Conservation (phyloP, 768 basidiomycete species). For the Cyclocybe aegerita region DNA sequence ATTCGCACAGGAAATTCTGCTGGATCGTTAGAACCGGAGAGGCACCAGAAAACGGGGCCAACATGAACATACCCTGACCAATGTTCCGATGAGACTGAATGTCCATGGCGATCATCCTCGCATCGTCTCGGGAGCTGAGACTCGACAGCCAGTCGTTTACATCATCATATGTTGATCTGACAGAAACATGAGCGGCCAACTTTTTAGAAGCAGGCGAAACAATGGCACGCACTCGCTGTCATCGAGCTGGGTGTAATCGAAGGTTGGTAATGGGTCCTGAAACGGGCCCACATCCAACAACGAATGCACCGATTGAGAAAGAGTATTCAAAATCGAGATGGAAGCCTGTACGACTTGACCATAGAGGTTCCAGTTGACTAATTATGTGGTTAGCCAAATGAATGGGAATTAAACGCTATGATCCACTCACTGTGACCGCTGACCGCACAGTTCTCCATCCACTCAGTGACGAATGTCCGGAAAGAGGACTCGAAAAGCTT, state of each 20-base stretch:
- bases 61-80: conserved; percentile 36
- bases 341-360: conserved; percentile 41
- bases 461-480: conserved; percentile 40
- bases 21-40: neutral
- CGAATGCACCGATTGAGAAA: conserved; percentile 29
- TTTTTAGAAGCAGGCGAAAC: conserved; percentile 6
- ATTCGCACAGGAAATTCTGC: conserved; percentile 46
- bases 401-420: conserved; percentile 2
- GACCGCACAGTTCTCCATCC: conserved; percentile 41
- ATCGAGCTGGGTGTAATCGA: conserved; percentile 29
- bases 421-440: conserved; percentile 47
- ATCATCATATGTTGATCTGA: conserved; percentile 41
- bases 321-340: conserved; percentile 39
- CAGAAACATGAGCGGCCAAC: conserved; percentile 1
- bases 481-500: conserved; percentile 40
- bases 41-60: neutral
- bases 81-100: conserved; percentile 45
- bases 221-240: conserved; percentile 38
- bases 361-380: conserved; percentile 62
- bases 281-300: conserved; percentile 21
- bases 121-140: conserved; percentile 25
- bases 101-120: conserved; percentile 34
- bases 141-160: conserved; percentile 39
- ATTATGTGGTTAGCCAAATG: neutral
- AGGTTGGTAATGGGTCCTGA: conserved; percentile 29